Evolutionary conservation across 495 filamentous ascomycete species (phyloP).

Genomic region (Penicillium ucsense): DNA sequence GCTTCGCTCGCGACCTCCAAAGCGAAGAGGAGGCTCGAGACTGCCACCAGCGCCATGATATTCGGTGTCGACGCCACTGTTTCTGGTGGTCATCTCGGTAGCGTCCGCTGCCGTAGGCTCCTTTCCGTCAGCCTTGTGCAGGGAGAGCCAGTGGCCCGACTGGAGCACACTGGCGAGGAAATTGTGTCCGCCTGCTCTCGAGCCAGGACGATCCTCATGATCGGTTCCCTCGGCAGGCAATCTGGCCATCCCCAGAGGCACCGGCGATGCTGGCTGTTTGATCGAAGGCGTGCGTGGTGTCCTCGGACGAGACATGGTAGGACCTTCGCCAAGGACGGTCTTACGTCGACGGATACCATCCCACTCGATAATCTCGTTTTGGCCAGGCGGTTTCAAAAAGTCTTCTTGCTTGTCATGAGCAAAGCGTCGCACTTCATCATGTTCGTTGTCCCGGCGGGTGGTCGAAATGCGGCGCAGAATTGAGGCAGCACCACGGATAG

Average conservation of each 20-base stretch:
- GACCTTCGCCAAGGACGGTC: slow-evolving; percentile 51
- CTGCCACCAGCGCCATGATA: slow-evolving; percentile 20
- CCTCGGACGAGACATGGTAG: slow-evolving; percentile 22
- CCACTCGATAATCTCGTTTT: slow-evolving; percentile 80
- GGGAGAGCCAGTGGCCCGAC: slow-evolving; percentile 22
- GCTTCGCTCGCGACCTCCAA: slow-evolving; percentile 19
- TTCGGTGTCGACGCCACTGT: slow-evolving; percentile 30
- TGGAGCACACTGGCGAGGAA: slow-evolving; percentile 40
- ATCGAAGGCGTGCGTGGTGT: slow-evolving; percentile 25
- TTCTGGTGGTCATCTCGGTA: slow-evolving; percentile 28
- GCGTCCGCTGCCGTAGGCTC: neutral
- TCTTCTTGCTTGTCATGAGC: slow-evolving; percentile 68
- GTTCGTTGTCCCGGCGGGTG: slow-evolving; percentile 66
- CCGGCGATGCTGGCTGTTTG: slow-evolving; percentile 56
- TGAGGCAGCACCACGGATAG: slow-evolving; percentile 84
- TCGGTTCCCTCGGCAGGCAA: slow-evolving; percentile 59
- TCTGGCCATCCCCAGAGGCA: slow-evolving; percentile 79
- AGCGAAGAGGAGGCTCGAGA: slow-evolving; percentile 10
- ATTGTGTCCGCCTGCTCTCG: slow-evolving; percentile 25
- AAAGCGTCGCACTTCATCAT: slow-evolving; percentile 69
- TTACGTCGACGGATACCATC: slow-evolving; percentile 81
- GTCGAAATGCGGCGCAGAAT: slow-evolving; percentile 78
- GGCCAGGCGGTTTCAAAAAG: slow-evolving; percentile 59
- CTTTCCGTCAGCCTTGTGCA: slow-evolving; percentile 24
- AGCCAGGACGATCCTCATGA: slow-evolving; percentile 18